Evolutionary conservation across 805 yeast genomes (phyloP), one percentile per base, ranked within the genome.

Genomic region (Candida loeiensis): DNA sequence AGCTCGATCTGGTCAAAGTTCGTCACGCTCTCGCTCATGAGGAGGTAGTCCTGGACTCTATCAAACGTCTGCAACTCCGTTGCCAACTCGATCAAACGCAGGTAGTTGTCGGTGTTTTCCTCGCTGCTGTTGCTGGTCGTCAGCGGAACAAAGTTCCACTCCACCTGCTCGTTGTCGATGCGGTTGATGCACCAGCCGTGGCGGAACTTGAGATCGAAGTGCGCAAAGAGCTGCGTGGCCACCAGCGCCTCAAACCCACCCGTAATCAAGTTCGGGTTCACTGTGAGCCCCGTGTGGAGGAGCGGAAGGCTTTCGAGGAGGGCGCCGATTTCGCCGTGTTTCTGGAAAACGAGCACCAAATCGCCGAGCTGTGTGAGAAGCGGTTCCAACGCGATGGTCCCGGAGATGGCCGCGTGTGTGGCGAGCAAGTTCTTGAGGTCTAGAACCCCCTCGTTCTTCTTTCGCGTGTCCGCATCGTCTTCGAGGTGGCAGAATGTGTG

Each of bases 111-210:
- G 11, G 37, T 37, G 36, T 36, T 36, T 7, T 36, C 40, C 6
- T 36, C 44, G 21, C 36, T 30, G 29, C 24, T 21, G 29, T 27
- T 19, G 25, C 44, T 36, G 25, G 25, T 34, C 4, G 33, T 38
- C 15, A 31, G 26, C 7, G 27, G 27, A 12, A 25, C n/a, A 9
- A 30, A 28, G 26, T 47, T 32, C 44, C 45, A 45, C n/a, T 44
- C 47, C 7, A 36, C 32, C 11, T 37, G 36, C 15, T 48, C 53
- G 32, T 37, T 49, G 24, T 49, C 51, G 17, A 27, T 73, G 20
- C 44, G 74, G 36, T 73, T 73, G n/a, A 77, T 64, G 18, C 82
- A 66, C 95, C 96, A 90, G 1, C 96, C 97, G 58, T 91, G 98
- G 3, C 78, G 79, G 29, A 90, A 58, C 11, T 71, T 73, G 5